Base-by-base conservation (phyloP, 441 rosid species). In the Adansonia gregorii region DNA sequence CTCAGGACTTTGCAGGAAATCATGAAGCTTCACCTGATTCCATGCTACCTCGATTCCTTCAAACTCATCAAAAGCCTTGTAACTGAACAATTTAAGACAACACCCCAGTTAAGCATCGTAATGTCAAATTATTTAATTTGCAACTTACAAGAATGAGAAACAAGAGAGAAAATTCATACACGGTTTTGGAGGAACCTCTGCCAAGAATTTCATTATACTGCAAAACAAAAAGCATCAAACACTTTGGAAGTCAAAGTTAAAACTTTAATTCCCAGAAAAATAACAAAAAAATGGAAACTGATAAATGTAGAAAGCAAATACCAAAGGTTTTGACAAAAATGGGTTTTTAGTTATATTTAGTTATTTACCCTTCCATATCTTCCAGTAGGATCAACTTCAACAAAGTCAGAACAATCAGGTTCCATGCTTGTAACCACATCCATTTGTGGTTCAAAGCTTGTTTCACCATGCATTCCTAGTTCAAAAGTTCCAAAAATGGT, bases 21-120 rank as follows among this genome's bases (percentile, higher is more conserved):
- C 86, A 22, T 89, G 84, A 72, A 92, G 91, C 88, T 90, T 92
- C 64, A 92, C 94, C 79, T 92, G 94, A 78, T 92, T 90, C 94
- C 96, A 90, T 31, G 94, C 94, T 41, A 92, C 96, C 76, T 91
- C 95, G 61, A 88, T 86, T n/a, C 96, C 96, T 80, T 89, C 86
- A 49, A 86, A 90, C 78, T 91, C 91, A 82, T 89, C 96, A 79
- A 91, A 90, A 0, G 91, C 94, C 82, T 82, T 88, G 52, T 84
- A 91, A 15, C 96, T 91, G 86, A 70, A 67, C 48, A 11, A 68
- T 17, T 27, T 66, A 74, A 52, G 22, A 27, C 73, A 70, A 74
- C 4, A 41, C 5, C 27, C 49, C 74, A 55, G 17, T 22, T 9
- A 24, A 19, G 64, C 4, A 6, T 14, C 11, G 0, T n/a, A 24